Percentiles rank a stretch among this genome's conserved stretches.
Evolutionary conservation across 1,139 yeast species (phyloP).

Genomic region (Maudiozyma humilis): DNA sequence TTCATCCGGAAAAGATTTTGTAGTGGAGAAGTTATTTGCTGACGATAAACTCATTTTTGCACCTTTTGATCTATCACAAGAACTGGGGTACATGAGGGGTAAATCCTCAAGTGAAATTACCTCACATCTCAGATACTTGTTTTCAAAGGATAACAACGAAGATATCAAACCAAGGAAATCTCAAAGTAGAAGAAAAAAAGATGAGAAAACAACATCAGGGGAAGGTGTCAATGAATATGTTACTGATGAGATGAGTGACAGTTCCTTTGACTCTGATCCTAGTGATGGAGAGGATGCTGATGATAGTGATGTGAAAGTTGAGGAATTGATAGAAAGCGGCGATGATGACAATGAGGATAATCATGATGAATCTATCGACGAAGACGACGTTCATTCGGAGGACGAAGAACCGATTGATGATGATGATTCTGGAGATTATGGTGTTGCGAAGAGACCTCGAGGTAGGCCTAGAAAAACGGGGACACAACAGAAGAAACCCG

Average conservation of each 20-base stretch:
- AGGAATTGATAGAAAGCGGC: conserved; percentile 1
- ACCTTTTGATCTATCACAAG: conserved; percentile 16
- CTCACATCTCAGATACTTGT: conserved; percentile 18
- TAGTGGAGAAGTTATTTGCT: conserved; percentile 18
- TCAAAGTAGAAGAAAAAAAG: neutral
- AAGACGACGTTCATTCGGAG: conserved; percentile 4
- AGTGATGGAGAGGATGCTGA: conserved; percentile 4
- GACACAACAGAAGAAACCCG: too few species aligned
- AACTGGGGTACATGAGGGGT: conserved; percentile 5
- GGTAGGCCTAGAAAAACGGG: too few species aligned
- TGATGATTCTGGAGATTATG: too few species aligned
- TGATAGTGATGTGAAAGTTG: conserved; percentile 4
- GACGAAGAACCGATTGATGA: conserved; percentile 5
- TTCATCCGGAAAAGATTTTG: conserved; percentile 9
- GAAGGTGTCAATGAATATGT: neutral
- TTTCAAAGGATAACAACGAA: conserved; percentile 5
- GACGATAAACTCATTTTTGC: conserved; percentile 17
- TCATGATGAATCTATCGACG: conserved; percentile 1
- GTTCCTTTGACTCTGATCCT: neutral
- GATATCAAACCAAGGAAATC: neutral
- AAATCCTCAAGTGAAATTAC: conserved; percentile 21
- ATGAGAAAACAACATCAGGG: neutral
- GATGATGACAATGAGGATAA: neutral
- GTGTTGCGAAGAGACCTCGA: conserved; percentile 1
- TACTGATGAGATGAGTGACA: neutral